phyloP scores from a whole-genome alignment of 2,329 filamentous ascomycete species.

The Fusarium neocosmosporiellum region DNA sequence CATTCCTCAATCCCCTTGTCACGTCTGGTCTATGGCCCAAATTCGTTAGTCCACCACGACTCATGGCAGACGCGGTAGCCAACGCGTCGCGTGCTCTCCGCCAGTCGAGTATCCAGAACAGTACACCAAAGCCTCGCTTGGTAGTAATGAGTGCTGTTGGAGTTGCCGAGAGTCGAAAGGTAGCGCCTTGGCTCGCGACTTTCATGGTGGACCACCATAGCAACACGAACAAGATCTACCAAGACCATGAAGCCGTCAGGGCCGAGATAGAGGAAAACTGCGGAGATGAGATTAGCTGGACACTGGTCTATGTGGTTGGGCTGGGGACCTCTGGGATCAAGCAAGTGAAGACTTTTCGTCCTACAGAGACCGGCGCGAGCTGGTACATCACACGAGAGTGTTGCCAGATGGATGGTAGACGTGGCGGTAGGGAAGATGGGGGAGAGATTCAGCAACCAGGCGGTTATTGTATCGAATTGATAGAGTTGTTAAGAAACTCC shows the following conservation, averaged over 20 bases:
- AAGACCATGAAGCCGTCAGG: neutral
- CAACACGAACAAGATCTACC: neutral
- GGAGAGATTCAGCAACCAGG: neutral
- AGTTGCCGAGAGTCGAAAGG: neutral
- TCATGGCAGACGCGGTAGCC: neutral
- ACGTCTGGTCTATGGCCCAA: neutral
- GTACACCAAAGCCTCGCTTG: neutral
- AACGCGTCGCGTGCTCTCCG: neutral
- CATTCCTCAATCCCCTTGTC: neutral
- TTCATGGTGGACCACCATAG: neutral
- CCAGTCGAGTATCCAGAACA: too few relatives aligned
- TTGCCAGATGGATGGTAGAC: neutral
- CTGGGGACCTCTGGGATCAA: neutral
- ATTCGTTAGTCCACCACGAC: neutral
- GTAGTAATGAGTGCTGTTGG: neutral
- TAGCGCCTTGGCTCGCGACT: neutral
- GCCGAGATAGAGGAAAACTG: neutral
- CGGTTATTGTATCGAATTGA: neutral
- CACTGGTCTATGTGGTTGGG: neutral
- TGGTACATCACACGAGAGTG: neutral
- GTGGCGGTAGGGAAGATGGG: neutral
- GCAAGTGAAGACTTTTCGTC: neutral
- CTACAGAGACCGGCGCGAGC: neutral
- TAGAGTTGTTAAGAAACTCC: neutral
- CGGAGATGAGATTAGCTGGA: neutral